Conservation (phyloP, 2,329 filamentous ascomycete genomes). For the Aspergillus ochraceoroseus region DNA sequence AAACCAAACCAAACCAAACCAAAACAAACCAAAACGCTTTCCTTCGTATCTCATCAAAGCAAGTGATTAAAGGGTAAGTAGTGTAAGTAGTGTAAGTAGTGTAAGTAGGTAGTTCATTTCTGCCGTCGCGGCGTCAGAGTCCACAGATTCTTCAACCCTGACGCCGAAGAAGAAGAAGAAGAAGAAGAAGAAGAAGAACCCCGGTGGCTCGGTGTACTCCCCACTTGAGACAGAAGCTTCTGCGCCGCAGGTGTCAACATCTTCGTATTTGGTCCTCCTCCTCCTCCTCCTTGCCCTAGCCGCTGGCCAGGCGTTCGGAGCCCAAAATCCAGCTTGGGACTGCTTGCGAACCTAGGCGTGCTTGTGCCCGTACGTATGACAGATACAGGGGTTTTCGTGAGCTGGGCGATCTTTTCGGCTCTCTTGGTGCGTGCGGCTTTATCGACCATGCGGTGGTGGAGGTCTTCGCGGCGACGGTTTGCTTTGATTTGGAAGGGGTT, state of each 20-base stretch:
- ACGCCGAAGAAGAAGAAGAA: constrained; percentile 14
- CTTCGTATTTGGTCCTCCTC: too few relatives aligned
- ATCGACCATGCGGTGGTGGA: constrained; percentile 85
- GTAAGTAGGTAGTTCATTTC: constrained; percentile 21
- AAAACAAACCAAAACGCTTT: too few relatives aligned
- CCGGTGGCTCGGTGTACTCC: constrained; percentile 31
- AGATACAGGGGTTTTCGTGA: constrained; percentile 51
- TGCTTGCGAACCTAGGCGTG: constrained; percentile 39
- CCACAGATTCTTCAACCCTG: constrained; percentile 36
- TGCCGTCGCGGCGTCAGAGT: constrained; percentile 34
- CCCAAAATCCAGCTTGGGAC: constrained; percentile 37
- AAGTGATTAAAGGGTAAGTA: background rate
- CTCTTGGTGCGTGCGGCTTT: constrained; percentile 69
- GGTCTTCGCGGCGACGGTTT: constrained; percentile 67
- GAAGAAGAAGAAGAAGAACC: constrained; percentile 12
- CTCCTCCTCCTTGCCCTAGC: too few relatives aligned
- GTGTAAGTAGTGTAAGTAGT: too few relatives aligned
- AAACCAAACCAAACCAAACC: too few relatives aligned
- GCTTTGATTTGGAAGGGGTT: constrained; percentile 79
- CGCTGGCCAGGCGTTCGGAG: constrained; percentile 27
- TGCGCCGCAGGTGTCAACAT: constrained; percentile 45
- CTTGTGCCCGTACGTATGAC: too few relatives aligned
- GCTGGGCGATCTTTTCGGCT: constrained; percentile 55
- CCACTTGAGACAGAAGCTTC: constrained; percentile 39
- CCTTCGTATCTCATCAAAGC: too few relatives aligned